Evolutionary conservation across 2,329 filamentous ascomycete genomes (phyloP).

Genomic region (Colletotrichum eremochloae): DNA sequence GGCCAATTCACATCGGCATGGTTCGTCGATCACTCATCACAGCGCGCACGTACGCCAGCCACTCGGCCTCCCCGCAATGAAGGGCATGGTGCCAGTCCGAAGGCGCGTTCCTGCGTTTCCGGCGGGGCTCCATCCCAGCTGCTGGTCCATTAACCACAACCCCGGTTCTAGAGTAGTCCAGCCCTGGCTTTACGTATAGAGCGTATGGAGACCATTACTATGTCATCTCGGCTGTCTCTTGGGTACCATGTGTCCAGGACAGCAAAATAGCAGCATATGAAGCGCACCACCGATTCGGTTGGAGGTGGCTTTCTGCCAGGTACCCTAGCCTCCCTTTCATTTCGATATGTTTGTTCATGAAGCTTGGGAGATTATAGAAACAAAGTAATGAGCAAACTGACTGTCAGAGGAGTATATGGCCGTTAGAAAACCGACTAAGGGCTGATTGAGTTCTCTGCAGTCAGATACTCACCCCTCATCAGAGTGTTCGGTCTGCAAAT

Average conservation of each 20-base stretch:
- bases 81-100: background rate
- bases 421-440: background rate
- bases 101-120: constrained; percentile 27
- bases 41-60: background rate
- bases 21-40: constrained; percentile 21
- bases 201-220: background rate
- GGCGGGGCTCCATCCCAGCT: background rate
- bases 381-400: constrained; percentile 11
- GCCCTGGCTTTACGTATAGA: constrained; percentile 2
- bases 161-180: background rate
- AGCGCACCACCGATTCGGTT: constrained; percentile 15
- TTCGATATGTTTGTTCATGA: background rate
- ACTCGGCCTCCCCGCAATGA: constrained; percentile 21
- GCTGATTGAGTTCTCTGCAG: background rate
- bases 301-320: background rate
- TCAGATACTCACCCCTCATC: background rate
- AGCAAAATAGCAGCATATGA: background rate
- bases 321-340: constrained; percentile 2
- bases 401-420: background rate
- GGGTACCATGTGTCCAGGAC: constrained; percentile 6
- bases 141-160: constrained; percentile 3
- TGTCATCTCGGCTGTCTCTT: constrained; percentile 28
- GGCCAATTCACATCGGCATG: background rate
- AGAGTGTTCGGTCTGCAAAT: background rate
- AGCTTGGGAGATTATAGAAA: constrained; percentile 17